phyloP scores from a whole-genome alignment of 495 filamentous ascomycete species.

The Hypomontagnella monticulosa region DNA sequence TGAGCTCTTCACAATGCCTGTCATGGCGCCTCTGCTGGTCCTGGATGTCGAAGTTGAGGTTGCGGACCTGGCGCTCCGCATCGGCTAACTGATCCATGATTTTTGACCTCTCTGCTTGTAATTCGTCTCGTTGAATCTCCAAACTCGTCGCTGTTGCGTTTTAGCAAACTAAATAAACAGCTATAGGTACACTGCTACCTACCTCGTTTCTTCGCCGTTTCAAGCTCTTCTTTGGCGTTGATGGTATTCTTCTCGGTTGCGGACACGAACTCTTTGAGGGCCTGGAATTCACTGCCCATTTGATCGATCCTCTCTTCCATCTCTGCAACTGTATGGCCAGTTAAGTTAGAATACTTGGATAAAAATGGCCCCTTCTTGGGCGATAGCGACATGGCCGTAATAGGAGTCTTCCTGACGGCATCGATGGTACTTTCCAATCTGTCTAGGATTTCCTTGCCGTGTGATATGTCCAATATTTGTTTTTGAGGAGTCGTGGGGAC shows the following conservation, averaged over 20 bases:
- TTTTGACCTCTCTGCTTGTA: conserved; percentile 64
- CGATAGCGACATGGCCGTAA: conserved; percentile 44
- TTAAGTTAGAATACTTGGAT: conserved; percentile 74
- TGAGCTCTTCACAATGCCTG: conserved; percentile 32
- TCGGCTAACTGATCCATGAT: conserved; percentile 69
- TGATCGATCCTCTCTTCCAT: conserved; percentile 70
- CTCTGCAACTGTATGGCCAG: conserved; percentile 73
- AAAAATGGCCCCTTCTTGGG: conserved; percentile 65
- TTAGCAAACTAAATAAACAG: conserved; percentile 9
- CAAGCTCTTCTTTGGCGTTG: conserved; percentile 72
- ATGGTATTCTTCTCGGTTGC: conserved; percentile 68
- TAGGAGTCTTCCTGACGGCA: conserved; percentile 20
- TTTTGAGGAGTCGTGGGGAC: conserved; percentile 42
- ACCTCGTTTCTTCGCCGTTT: conserved; percentile 78
- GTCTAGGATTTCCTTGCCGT: conserved; percentile 9
- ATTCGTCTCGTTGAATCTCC: conserved; percentile 65
- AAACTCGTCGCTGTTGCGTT: conserved; percentile 69
- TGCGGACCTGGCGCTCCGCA: conserved; percentile 56
- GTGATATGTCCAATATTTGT: no score
- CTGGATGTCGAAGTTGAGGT: conserved; percentile 52
- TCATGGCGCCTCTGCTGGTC: conserved; percentile 46
- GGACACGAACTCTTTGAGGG: conserved; percentile 70
- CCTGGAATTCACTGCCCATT: conserved; percentile 70
- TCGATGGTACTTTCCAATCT: conserved; percentile 26
- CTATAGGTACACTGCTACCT: conserved; percentile 45